Base-by-base conservation (phyloP, 1,139 yeast species). In the Pichia kudriavzevii region DNA sequence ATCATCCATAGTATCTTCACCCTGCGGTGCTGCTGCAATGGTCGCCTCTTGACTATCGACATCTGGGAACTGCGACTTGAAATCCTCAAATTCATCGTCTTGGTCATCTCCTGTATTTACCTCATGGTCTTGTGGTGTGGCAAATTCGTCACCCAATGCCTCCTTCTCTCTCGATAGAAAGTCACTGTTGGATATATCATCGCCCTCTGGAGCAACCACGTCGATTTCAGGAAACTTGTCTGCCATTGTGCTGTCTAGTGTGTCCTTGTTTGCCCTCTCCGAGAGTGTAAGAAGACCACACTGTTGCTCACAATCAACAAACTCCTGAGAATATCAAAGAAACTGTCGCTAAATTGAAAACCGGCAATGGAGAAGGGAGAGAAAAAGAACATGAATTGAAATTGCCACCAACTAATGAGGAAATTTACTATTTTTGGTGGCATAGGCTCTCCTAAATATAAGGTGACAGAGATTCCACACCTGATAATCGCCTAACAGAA, bases 181-280 rank as follows among this genome's bases (percentile, higher is more conserved):
- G 60, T 87, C 95, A 15, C 45, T 42, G 4, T 55, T 65, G 7
- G 42, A 46, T 8, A 36, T 45, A 33, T 57, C 63, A 33, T 58
- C 62, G 39, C 58, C 65, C 10, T 39, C 38, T 4, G n/a, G 26
- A 11, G 20, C 32, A 39, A 66, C 58, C 33, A 70, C 69, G 40
- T 80, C 88, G 49, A 87, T 69, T 42, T 84, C 84, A 30, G 95
- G 95, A 60, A 80, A 88, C 59, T 82, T 82, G 50, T 83, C 88
- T 49, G 91, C 79, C 94, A 83, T 83, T 41, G 40, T 59, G 32
- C n/a, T 24, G 26, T 7, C 12, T 7, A 8, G 22, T 20, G n/a
- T n/a, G n/a, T n/a, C n/a, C n/a, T n/a, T n/a, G n/a, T n/a, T 22
- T 5, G 4, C 12, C 24, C 24, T n/a, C 12, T 22, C 7, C 6